Conservation (phyloP, 176 grass and related monocot genomes). For the Cymbopogon citratus region DNA sequence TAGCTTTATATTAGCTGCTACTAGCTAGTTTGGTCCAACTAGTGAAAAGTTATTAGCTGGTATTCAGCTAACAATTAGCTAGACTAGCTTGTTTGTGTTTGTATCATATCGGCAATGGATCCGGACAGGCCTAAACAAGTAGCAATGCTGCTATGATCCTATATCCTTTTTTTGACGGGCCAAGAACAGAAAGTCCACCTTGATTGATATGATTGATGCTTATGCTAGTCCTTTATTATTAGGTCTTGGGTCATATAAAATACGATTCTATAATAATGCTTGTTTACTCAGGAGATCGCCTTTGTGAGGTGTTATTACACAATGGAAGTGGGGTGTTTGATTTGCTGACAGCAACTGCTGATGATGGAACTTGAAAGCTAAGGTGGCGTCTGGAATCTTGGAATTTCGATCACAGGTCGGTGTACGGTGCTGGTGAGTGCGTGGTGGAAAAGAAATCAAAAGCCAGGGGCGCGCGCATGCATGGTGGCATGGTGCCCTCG, state of each 20-base stretch:
- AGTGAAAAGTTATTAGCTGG: too few species aligned
- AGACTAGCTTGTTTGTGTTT: too few species aligned
- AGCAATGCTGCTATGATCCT: not conserved
- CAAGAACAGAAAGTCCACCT: not conserved
- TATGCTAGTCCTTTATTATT: not conserved
- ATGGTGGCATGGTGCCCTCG: not conserved
- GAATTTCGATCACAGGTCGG: not conserved
- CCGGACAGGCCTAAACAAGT: too few species aligned
- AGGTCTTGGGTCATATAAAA: constrained; percentile 7
- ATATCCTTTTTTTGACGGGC: not conserved
- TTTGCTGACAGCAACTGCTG: not conserved
- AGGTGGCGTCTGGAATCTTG: constrained; percentile 37
- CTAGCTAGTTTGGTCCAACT: too few species aligned
- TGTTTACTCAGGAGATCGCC: not conserved
- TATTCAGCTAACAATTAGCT: too few species aligned
- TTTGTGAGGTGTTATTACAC: not conserved
- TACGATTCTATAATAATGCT: not conserved
- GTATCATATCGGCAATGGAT: too few species aligned
- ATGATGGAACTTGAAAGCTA: not conserved
- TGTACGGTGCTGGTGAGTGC: not conserved
- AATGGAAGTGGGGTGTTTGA: not conserved
- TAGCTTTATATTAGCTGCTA: too few species aligned
- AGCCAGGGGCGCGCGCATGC: not conserved
- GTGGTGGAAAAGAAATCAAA: not conserved
- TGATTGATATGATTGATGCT: not conserved